Base-by-base conservation (phyloP, 345 rosid genomes). In the Garcia nutans region DNA sequence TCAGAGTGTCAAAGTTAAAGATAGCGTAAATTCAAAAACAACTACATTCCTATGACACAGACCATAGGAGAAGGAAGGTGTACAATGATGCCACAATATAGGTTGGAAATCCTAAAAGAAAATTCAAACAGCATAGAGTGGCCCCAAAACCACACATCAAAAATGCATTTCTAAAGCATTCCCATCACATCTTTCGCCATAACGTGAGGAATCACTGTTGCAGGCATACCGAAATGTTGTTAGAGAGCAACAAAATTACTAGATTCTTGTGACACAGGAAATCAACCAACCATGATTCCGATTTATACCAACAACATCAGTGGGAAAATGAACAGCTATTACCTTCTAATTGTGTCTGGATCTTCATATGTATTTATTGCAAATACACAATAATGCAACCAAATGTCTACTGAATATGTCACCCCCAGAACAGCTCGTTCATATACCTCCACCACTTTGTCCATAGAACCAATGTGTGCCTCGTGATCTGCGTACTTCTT, bases 401-500 rank as follows among this genome's bases (percentile, higher is more conserved):
- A 93, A 57, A 96, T 93, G 81, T 96, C 99, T 79, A 96, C 99
- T 42, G 99, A 96, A 82, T 92, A 96, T 10, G 99, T 93, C 80
- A 96, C 98, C 68, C 88, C 97, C 64, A 81, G 88, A 78, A 93
- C 96, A 60, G 98, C 99, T 74, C 90, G 86, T 84, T 96, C 99
- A 76, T 92, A 96, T 80, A 96, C 98, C 86, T 92, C 98, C 81
- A 92, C 89, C 69, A 93, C 97, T 78, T 92, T 96, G 88, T 96
- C 98, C 91, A 90, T 85, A 55, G 91, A 91, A 61, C 97, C 93
- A 71, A 87, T 84, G 6, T 92, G 89, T 50, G 95, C 95, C 85
- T 96, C 99, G 73, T 93, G 97, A 86, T 96, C 97, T 12, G 97
- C 97, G 78, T 92, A 96, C 86, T 93, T 96, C 87, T 96, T 93